Conservation (phyloP, 1,139 yeast genomes). For the Lodderomyces beijingensis region DNA sequence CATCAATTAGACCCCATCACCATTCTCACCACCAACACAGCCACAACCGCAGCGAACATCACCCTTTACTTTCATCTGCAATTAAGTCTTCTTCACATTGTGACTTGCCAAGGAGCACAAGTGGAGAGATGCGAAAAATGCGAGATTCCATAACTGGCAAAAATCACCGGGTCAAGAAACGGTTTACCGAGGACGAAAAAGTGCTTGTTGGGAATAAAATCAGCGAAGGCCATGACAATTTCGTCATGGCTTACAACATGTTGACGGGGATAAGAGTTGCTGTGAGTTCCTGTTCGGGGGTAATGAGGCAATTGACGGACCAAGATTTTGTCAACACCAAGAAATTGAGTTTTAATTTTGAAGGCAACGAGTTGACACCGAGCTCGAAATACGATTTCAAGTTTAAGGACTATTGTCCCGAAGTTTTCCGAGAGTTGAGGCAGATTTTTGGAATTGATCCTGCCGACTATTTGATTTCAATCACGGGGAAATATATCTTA, state of each 20-base stretch:
- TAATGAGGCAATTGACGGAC: slow-evolving; percentile 67
- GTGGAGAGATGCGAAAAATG: slow-evolving; percentile 38
- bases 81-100: slow-evolving; percentile 4
- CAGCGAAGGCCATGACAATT: slow-evolving; percentile 89
- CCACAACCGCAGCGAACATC: slow-evolving; percentile 22
- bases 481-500: slow-evolving; percentile 88
- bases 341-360: slow-evolving; percentile 80
- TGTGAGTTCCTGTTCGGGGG: slow-evolving; percentile 86
- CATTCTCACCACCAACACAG: no score
- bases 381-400: slow-evolving; percentile 93
- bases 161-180: slow-evolving; percentile 25
- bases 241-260: slow-evolving; percentile 94
- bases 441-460: slow-evolving; percentile 83
- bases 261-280: slow-evolving; percentile 95
- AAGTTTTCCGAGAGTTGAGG: slow-evolving; percentile 85
- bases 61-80: slow-evolving; percentile 6
- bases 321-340: slow-evolving; percentile 68
- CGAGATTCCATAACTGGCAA: slow-evolving; percentile 39
- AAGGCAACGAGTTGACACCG: slow-evolving; percentile 88
- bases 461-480: slow-evolving; percentile 88
- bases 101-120: slow-evolving; percentile 7
- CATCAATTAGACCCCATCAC: slow-evolving; percentile 17
- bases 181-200: slow-evolving; percentile 37
- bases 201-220: slow-evolving; percentile 76
- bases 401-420: slow-evolving; percentile 94